A percentile compares a stretch with the other conserved stretches of the same genome.
phyloP scores from a whole-genome alignment of 495 filamentous ascomycete genomes.

The Extremus antarcticus region DNA sequence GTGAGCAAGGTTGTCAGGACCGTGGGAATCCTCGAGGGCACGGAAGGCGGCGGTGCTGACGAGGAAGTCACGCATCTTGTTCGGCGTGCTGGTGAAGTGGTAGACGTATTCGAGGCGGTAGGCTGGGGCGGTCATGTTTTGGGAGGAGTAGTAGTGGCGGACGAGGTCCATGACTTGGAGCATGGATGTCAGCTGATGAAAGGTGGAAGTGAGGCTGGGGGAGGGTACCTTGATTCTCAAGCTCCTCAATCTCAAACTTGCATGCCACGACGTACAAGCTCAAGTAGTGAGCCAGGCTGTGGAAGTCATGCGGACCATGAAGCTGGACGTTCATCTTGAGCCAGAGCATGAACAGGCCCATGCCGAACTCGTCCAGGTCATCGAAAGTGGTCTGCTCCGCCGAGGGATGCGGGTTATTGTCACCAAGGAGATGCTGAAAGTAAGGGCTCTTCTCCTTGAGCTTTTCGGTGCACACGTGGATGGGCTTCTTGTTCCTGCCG shows the following conservation, averaged over 20 bases:
- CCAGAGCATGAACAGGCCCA: conserved; percentile 20
- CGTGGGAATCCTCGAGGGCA: conserved; percentile 9
- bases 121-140: conserved; percentile 23
- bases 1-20: not conserved
- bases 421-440: conserved; percentile 16
- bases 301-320: conserved; percentile 22
- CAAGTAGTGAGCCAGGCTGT: conserved; percentile 22
- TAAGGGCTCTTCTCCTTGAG: conserved; percentile 18
- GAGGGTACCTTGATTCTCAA: conserved; percentile 18
- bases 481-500: conserved; percentile 11
- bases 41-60: conserved; percentile 23
- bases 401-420: not conserved
- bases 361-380: conserved; percentile 20
- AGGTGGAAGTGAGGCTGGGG: not conserved
- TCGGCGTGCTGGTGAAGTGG: conserved; percentile 8
- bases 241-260: conserved; percentile 12
- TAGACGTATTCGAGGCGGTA: conserved; percentile 28
- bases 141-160: conserved; percentile 20
- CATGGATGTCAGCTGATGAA: not conserved
- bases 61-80: conserved; percentile 22
- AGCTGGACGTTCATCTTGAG: conserved; percentile 12
- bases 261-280: conserved; percentile 21
- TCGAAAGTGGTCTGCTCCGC: conserved; percentile 18
- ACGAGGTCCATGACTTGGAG: conserved; percentile 21
- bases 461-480: conserved; percentile 11